phyloP scores from a whole-genome alignment of 352 stramenopile species.

The Blastocystis sp. region DNA sequence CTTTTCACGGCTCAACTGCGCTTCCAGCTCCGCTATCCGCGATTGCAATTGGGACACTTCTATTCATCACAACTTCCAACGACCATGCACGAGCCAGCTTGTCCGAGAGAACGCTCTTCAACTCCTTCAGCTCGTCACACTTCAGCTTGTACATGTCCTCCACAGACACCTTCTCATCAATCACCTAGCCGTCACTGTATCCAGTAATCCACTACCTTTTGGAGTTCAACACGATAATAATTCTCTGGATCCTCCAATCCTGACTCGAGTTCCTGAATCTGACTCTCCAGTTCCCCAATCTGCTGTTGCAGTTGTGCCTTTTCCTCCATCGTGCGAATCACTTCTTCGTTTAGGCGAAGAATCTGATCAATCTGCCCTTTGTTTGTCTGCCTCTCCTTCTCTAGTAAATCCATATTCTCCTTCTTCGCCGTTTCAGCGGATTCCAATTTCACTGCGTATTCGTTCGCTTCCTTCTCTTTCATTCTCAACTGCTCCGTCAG shows the following conservation, averaged over 20 bases:
- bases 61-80: neutral
- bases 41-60: slow-evolving; percentile 17
- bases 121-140: slow-evolving; percentile 14
- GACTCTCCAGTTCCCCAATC: slow-evolving; percentile 19
- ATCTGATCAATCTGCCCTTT: slow-evolving; percentile 51
- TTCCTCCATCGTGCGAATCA: slow-evolving; percentile 53
- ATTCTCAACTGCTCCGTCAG: neutral
- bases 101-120: neutral
- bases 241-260: slow-evolving; percentile 54
- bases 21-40: neutral
- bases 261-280: neutral
- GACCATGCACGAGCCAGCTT: neutral
- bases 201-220: neutral
- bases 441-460: too few relatives aligned
- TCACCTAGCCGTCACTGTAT: neutral
- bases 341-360: slow-evolving; percentile 45
- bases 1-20: neutral
- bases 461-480: neutral
- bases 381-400: slow-evolving; percentile 27
- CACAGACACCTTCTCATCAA: slow-evolving; percentile 13
- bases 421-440: slow-evolving; percentile 32
- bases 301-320: slow-evolving; percentile 2
- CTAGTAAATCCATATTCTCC: slow-evolving; percentile 10
- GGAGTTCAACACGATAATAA: slow-evolving; percentile 29
- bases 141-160: slow-evolving; percentile 34